Percentiles rank a stretch among this genome's conserved stretches.
These are phyloP conservation scores for Arctium minus DNA, from an alignment of 129 eudicot species.

Conservation along the genomic window DNA sequence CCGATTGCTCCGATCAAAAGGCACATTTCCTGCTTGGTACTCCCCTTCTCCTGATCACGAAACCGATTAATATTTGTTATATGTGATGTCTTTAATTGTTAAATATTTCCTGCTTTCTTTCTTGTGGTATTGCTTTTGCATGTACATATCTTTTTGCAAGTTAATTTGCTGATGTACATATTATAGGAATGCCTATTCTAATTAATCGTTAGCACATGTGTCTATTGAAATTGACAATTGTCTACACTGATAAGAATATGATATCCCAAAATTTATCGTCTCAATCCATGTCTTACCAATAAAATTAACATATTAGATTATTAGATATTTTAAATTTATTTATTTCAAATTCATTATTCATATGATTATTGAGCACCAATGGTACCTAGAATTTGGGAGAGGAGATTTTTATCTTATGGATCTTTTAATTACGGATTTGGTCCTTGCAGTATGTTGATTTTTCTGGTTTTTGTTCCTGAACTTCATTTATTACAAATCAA, in stretches of 20 bases:
- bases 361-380: not conserved
- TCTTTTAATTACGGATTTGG: not conserved
- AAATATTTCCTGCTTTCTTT: not conserved
- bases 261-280: not conserved
- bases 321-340: not conserved
- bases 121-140: not conserved
- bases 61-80: slow-evolving; percentile 6
- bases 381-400: not conserved
- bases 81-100: not conserved
- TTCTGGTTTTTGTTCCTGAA: not conserved
- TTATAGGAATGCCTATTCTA: not conserved
- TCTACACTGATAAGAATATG: not conserved
- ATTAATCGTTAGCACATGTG: not conserved
- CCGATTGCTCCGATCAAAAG: slow-evolving; percentile 24
- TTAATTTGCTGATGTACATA: not conserved
- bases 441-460: not conserved
- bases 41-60: slow-evolving; percentile 28
- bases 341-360: not conserved
- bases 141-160: not conserved
- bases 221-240: not conserved
- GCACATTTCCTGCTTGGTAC: slow-evolving; percentile 30
- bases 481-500: not conserved
- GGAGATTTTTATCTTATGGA: not conserved
- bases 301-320: not conserved
- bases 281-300: not conserved